Base-by-base conservation (phyloP, 306 rosid species). In the Begonia masoniana region DNA sequence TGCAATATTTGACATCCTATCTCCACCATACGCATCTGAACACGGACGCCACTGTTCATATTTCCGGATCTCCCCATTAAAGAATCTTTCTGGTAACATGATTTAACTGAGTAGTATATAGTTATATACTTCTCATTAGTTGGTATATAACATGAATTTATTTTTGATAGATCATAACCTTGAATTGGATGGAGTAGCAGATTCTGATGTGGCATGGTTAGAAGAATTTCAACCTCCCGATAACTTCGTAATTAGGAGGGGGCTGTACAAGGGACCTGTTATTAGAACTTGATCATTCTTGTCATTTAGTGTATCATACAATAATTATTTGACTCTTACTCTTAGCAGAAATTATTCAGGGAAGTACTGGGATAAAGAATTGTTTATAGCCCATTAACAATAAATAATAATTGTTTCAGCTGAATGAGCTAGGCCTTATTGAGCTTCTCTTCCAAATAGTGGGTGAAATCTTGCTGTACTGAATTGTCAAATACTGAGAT, bases 21-120 rank as follows among this genome's bases (percentile, higher is more conserved):
- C 93, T 50, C 99, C 99, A 0, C 99, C 99, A 52, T 92, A 92
- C 70, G 83, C 94, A 10, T 72, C 96, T 6, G 95, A 83, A 52
- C 64, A 79, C 15, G 93, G 74, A 49, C 75, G 99, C 17, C 86
- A 92, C 71, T 92, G 99, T 82, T 71, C 82, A 59, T 92, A 92
- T 79, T 92, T 83, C 76, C 79, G 92, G 15, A 61, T 64, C 65
- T 80, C 96, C 49, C 80, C 70, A 14, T 68, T 68, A 61, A 79
- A 7, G 60, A 86, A 92, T 62, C 81, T 83, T 56, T 84, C 88
- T 53, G 88, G 99, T 92, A 81, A 73, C 47, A 42, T 14, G 35
- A 26, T 26, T 26, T 26, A 43, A 43, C 48, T 13, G 48, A 43
- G 48, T 5, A 10, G n/a, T 43, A 43, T 43, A 10, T 43, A 10